Evolutionary conservation across 23 red algal species (phyloP).

Genomic region (Gracilariopsis chorda): DNA sequence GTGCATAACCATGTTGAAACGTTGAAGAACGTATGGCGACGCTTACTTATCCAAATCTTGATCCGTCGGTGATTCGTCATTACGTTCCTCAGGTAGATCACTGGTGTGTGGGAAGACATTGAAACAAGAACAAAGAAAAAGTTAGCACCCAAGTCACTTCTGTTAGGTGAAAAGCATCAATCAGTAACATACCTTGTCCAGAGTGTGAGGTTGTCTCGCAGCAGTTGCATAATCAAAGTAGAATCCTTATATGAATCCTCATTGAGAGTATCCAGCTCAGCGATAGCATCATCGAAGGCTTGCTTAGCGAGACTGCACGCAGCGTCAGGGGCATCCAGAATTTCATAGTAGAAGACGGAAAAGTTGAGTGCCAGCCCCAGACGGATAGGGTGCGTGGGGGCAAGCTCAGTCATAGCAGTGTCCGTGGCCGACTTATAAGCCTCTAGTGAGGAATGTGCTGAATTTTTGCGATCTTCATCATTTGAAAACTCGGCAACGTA

Average conservation of each 20-base stretch:
- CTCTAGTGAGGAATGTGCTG: constrained; percentile 87
- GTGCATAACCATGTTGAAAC: not conserved
- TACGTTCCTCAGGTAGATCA: constrained; percentile 23
- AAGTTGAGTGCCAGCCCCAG: constrained; percentile 99
- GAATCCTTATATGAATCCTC: constrained; percentile 99
- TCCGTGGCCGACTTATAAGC: constrained; percentile 94
- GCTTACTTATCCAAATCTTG: constrained; percentile 17
- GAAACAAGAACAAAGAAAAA: not conserved
- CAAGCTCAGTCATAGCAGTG: constrained; percentile 86
- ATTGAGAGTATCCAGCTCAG: constrained; percentile 93
- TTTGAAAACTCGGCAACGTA: constrained; percentile 95
- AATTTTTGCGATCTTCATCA: constrained; percentile 75
- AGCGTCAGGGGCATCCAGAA: constrained; percentile 89
- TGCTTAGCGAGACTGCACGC: constrained; percentile 98
- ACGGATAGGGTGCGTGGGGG: constrained; percentile 98
- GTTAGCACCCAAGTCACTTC: too few relatives aligned
- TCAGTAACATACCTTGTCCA: constrained; percentile 73
- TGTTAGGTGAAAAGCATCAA: not conserved
- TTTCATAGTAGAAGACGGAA: constrained; percentile 99
- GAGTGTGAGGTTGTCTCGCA: constrained; percentile 98
- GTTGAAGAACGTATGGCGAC: not conserved
- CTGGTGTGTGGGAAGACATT: not conserved
- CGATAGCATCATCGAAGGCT: constrained; percentile 99
- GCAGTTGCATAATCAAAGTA: constrained; percentile 99
- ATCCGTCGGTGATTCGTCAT: constrained; percentile 7